Evolutionary conservation across 2,329 filamentous ascomycete genomes (phyloP), one percentile per base, ranked within the genome.

Genomic region (Ceratocystis lukuohia): DNA sequence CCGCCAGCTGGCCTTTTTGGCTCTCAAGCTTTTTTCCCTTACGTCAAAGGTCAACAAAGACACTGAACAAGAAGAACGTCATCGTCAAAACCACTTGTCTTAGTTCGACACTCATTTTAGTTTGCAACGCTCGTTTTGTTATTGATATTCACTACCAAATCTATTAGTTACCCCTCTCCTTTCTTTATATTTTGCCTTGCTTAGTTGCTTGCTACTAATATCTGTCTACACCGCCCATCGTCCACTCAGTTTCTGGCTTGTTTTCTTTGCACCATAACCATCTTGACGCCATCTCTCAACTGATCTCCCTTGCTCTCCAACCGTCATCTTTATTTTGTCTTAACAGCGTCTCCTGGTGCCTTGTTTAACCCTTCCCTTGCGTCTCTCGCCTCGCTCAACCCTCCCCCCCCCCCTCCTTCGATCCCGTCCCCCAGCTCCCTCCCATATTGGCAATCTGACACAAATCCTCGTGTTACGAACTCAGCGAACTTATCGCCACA

Each of bases 1-100:
- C 56, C 56, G 56, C 56, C 56, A 59, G 56, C 56, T 59, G 56
- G 56, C 56, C 56, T 59, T 37, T 57, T 59, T 22, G 8, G 5
- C 3, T 59, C 28, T 37, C 45, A 4, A 22, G 5, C 22, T 62
- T 17, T 62, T 17, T 41, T 25, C 22, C 33, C 37, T 33, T 46
- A 15, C 37, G 15, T 25, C 45, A 62, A 48, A 15, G 46, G 61
- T 62, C 37, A 59, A 59, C 56, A 59, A 50, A 56, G 25, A 33
- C 22, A 57, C 48, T 5, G 48, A 25, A 22, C 17, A 53, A 41
- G 37, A 41, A 41, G 37, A 41, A 41, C 37, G 12, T 41, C 37
- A 41, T 41, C 12, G 12, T 12, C 37, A 41, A 41, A 15, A 15
- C 37, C 12, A 41, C 12, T 5, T 1, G 37, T 41, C 10, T 41